Evolutionary conservation across 1,139 yeast species (phyloP), one percentile per base, ranked within the genome.

Genomic region (Schwanniomyces etchellsii): DNA sequence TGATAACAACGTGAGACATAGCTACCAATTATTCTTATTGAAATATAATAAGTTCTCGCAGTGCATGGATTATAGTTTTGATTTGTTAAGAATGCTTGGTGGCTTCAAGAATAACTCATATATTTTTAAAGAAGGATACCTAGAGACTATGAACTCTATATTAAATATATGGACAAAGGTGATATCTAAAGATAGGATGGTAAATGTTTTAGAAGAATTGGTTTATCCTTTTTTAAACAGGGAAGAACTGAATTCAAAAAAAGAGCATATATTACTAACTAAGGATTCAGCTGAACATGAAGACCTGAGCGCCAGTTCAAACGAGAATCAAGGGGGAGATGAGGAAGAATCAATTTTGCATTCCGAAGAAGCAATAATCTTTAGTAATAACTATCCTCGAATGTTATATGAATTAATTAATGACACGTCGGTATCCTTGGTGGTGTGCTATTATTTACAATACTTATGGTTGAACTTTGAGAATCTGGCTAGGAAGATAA

Each of bases 21-120:
- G 57, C 43, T 76, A 67, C 42, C 65, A 66, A 0, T 39, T 47
- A 26, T 68, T 55, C 31, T 45, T 66, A 28, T 39, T 48, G 33
- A 40, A 40, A 16, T 28, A 40, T 28, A 43, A 44, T 3, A 39
- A 54, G 31, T 27, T 36, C n/a, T 53, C 51, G 2, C 30, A 31
- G 10, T 55, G 62, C 12, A 45, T 45, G 20, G 60, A 59, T 28
- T 60, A 47, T 34, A 35, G 56, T n/a, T 35, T 64, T 7, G 57
- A 55, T 23, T 35, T 57, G 32, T 35, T 59, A 13, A 49, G 50
- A 31, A 37, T 47, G 14, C 58, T 49, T 27, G 43, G 53, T 21
- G 62, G 60, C 4, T 29, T 35, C 10, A 44, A 51, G 14, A 37
- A 38, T 5, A 16, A 35, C 2, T 32, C 38, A 3, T 5, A 40